Evolutionary conservation across 2,329 filamentous ascomycete species (phyloP).

Genomic region (Pseudohalonectria lignicola): DNA sequence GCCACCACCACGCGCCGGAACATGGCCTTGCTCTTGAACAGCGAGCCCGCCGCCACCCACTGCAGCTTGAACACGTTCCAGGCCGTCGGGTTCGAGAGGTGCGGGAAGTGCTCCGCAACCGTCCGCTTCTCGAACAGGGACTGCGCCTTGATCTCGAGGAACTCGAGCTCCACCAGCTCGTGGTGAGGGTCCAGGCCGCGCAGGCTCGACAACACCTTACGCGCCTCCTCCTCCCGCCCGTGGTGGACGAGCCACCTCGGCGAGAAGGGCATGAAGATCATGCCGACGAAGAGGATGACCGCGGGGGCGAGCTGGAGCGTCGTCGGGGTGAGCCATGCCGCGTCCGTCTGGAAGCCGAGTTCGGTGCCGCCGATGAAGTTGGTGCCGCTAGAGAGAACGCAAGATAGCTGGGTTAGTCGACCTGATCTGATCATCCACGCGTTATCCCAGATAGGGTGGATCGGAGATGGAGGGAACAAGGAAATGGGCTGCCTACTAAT

Average conservation of each 20-base stretch:
- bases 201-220: constrained; percentile 49
- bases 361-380: constrained; percentile 52
- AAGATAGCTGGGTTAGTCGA: constrained; percentile 17
- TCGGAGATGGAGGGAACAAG: not conserved
- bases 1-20: constrained; percentile 55
- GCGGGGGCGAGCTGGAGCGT: constrained; percentile 61
- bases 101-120: constrained; percentile 56
- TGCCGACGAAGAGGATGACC: constrained; percentile 54
- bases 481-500: constrained; percentile 27
- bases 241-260: constrained; percentile 68
- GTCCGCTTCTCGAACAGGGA: constrained; percentile 67
- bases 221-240: constrained; percentile 56
- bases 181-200: constrained; percentile 51
- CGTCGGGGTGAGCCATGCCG: constrained; percentile 65
- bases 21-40: constrained; percentile 57
- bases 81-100: constrained; percentile 45
- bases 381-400: constrained; percentile 30
- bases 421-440: no score
- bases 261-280: constrained; percentile 71
- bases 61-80: constrained; percentile 59
- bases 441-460: no score
- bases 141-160: constrained; percentile 74
- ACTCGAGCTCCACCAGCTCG: constrained; percentile 63
- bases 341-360: constrained; percentile 43
- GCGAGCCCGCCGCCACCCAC: constrained; percentile 53